phyloP scores from a whole-genome alignment of 2,329 filamentous ascomycete species.

The Penicillium occitanis region DNA sequence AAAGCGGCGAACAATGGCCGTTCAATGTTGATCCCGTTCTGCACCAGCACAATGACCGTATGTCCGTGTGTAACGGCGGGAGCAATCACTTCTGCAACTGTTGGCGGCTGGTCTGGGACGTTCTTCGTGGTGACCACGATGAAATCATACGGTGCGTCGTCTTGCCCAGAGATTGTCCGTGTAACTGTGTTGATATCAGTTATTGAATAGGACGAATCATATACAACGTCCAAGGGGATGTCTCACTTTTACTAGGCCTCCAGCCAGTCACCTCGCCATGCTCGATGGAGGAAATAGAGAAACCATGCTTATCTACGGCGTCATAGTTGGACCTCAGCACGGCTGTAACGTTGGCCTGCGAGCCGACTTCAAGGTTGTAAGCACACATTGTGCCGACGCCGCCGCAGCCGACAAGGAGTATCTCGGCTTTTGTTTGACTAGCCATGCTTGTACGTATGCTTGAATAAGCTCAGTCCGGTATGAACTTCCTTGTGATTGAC shows the following conservation, averaged over 20 bases:
- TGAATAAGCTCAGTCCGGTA: neutral
- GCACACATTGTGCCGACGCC: constrained; percentile 61
- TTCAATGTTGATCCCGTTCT: constrained; percentile 63
- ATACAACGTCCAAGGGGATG: neutral
- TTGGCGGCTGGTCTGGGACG: constrained; percentile 54
- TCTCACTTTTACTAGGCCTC: constrained; percentile 45
- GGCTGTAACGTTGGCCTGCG: constrained; percentile 53
- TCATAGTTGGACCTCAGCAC: constrained; percentile 60
- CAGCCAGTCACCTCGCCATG: constrained; percentile 50
- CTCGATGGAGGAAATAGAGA: constrained; percentile 57
- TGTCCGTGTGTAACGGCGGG: constrained; percentile 52
- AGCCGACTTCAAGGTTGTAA: constrained; percentile 55
- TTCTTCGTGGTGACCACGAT: constrained; percentile 61
- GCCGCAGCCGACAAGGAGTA: constrained; percentile 58
- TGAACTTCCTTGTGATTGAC: no score
- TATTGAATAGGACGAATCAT: neutral
- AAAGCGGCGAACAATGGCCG: constrained; percentile 52
- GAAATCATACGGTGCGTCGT: constrained; percentile 50
- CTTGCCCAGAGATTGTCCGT: constrained; percentile 38
- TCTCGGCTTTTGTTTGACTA: constrained; percentile 34
- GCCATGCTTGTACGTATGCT: neutral
- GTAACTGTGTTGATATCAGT: constrained; percentile 39
- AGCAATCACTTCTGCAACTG: constrained; percentile 48
- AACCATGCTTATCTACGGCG: constrained; percentile 51
- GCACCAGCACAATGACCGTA: constrained; percentile 56